These are phyloP conservation scores for Multifurca ochricompacta DNA, from an alignment of 768 basidiomycete species.

Conservation along the genomic window DNA sequence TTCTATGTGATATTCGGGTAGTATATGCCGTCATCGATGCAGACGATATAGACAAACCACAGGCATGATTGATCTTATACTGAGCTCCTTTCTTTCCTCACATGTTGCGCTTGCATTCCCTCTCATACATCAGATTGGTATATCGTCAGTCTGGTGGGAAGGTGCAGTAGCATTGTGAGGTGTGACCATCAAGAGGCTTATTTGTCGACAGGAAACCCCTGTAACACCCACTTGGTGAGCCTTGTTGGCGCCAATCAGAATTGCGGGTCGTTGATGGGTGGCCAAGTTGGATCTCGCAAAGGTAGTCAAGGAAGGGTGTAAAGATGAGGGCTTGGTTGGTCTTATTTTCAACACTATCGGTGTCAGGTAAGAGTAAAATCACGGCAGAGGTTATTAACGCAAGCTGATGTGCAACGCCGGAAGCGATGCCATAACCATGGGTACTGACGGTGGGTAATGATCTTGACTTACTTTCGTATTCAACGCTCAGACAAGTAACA, in stretches of 20 bases:
- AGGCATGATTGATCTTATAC: conserved; percentile 37
- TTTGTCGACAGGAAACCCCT: conserved; percentile 59
- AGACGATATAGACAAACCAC: conserved; percentile 78
- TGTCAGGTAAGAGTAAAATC: conserved; percentile 47
- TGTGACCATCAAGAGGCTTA: not conserved
- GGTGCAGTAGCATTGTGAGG: conserved; percentile 35
- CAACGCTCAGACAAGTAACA: conserved; percentile 25
- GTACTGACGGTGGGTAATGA: conserved; percentile 60
- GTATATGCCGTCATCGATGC: conserved; percentile 74
- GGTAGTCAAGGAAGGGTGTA: conserved; percentile 76
- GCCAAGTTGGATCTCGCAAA: conserved; percentile 67
- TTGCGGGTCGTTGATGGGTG: not conserved
- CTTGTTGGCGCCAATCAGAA: not conserved
- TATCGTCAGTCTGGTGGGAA: conserved; percentile 90
- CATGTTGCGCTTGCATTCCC: conserved; percentile 6
- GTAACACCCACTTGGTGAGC: conserved; percentile 71
- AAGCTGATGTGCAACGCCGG: not conserved
- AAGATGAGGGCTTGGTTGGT: conserved; percentile 72
- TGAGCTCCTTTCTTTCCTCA: not conserved
- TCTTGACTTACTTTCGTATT: not conserved
- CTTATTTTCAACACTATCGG: conserved; percentile 82
- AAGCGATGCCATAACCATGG: conserved; percentile 87
- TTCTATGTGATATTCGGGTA: conserved; percentile 24
- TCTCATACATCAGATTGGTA: conserved; percentile 55
- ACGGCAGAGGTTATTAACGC: not conserved